Base-by-base conservation (phyloP, 1,284 basidiomycete genomes). In the Xanthoconium separans region DNA sequence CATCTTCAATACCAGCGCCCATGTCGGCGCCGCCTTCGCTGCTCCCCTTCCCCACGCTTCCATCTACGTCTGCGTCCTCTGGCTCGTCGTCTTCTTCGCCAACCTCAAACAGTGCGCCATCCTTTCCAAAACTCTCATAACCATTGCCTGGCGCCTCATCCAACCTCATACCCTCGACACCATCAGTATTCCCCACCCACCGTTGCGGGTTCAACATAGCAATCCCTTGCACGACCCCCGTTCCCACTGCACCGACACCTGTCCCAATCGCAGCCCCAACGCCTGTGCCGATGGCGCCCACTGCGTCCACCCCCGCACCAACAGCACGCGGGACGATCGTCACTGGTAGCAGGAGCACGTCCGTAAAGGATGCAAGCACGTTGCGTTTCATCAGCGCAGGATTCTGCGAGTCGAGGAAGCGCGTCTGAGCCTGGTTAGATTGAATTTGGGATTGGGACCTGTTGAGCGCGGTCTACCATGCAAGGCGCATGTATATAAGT, bases 311-410 rank as follows among this genome's bases (percentile, higher is more conserved):
- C 0, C 83, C 82, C 7, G 81, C 81, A 34, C 87, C 85, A 6
- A 86, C 84, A 0, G 93, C 91, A 10, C 92, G 84, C 0, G 96
- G 96, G 1, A 98, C 95, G 61, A 98, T 97, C 1, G 94, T 97
- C 18, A 98, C 96, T 0, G 96, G 96, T 0, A 98, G 77, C 0
- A 98, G 76, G 1, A 99, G 83, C 0, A 94, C 85, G 56, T 92
- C 88, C 11, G 91, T 91, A 73, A 99, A 98, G 0, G 92, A 92
- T 0, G 92, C 88, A 2, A 99, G 79, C 12, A 98, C 91, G 59
- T 90, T 97, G 20, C 93, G 85, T 69, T 99, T 99, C 54, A 96
- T 85, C 58, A 89, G 85, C 0, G 94, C 93, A 0, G 95, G 94
- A 64, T 98, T 97, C 47, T 88, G 83, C 0, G 94, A 89, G 6